Evolutionary conservation across 139 green algal species (phyloP), one percentile per base, ranked within the genome.

Genomic region (Micractinium sp.): DNA sequence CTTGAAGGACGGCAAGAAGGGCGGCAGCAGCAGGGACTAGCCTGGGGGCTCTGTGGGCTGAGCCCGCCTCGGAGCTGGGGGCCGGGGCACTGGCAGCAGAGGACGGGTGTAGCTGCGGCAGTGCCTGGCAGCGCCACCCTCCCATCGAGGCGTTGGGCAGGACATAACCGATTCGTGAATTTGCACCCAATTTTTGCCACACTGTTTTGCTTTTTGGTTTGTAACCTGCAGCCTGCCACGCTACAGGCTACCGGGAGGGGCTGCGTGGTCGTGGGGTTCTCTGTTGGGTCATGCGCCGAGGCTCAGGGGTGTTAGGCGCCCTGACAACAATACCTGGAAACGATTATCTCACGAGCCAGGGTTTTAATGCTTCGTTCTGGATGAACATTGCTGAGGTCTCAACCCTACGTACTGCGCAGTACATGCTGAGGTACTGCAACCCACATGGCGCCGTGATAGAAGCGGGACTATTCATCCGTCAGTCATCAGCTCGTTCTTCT

Each of bases 1-100:
- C 14, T 33, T 61, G 39, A 56, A 71, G 71, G 84, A 88, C 35
- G 81, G n/a, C 14, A 87, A 87, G 83, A 66, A 66, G 67, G 84
- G 67, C 61, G 15, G 33, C 23, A 2, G 15, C 35, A 53, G 29
- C 71, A 77, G 35, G 71, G 0, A 38, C 31, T 77, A 77, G 31
- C 63, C 16, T 5, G 2, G 9, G 63, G 20, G 63, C 63, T 71
- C 63, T 71, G 3, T 2, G 20, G 71, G 18, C 27, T 20, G 3
- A 77, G 29, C 3, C 67, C 25, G 1, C 31, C 31, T 77, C 2
- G 63, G 20, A 71, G 63, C 63, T 71, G 63, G 63, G 20, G 22
- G 12, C 63, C 16, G 22, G 20, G 19, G 63, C 23, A 13, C 25
- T 33, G 15, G 33, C 12, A 14, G 15, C 35, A 53, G 29, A 80